Evolutionary conservation across 2,329 filamentous ascomycete species (phyloP).

Genomic region (Albophoma yamanashiensis): DNA sequence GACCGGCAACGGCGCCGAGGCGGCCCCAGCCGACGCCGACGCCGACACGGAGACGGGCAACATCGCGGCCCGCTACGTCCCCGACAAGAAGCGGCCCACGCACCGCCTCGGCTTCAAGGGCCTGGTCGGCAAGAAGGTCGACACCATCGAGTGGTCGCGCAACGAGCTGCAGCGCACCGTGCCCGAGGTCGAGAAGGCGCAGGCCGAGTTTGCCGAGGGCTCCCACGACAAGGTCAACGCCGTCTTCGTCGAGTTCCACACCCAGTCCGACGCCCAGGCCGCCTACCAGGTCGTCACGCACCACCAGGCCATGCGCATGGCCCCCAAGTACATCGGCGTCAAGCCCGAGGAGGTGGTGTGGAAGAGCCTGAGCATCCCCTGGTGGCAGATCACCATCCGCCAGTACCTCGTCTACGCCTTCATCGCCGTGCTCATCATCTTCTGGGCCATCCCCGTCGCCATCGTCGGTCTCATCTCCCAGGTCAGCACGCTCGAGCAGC

Average conservation of each 20-base stretch:
- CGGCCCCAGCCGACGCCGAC: neutral
- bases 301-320: conserved; percentile 73
- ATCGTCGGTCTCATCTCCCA: conserved; percentile 81
- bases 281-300: conserved; percentile 77
- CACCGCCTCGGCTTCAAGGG: conserved; percentile 56
- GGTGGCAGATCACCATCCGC: conserved; percentile 68
- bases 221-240: conserved; percentile 56
- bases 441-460: conserved; percentile 71
- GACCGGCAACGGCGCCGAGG: conserved; percentile 16
- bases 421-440: conserved; percentile 66
- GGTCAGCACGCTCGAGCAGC: conserved; percentile 55
- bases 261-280: conserved; percentile 71
- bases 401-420: conserved; percentile 52
- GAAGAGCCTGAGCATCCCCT: conserved; percentile 58
- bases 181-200: conserved; percentile 54
- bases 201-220: conserved; percentile 51
- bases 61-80: conserved; percentile 56
- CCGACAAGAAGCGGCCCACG: conserved; percentile 55
- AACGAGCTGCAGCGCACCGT: conserved; percentile 42
- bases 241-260: conserved; percentile 88
- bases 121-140: conserved; percentile 55
- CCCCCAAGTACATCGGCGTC: conserved; percentile 73
- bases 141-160: conserved; percentile 80
- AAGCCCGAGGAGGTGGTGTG: conserved; percentile 77
- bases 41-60: conserved; percentile 54